phyloP scores from a whole-genome alignment of 108 stramenopile species.

The Seminavis robusta region DNA sequence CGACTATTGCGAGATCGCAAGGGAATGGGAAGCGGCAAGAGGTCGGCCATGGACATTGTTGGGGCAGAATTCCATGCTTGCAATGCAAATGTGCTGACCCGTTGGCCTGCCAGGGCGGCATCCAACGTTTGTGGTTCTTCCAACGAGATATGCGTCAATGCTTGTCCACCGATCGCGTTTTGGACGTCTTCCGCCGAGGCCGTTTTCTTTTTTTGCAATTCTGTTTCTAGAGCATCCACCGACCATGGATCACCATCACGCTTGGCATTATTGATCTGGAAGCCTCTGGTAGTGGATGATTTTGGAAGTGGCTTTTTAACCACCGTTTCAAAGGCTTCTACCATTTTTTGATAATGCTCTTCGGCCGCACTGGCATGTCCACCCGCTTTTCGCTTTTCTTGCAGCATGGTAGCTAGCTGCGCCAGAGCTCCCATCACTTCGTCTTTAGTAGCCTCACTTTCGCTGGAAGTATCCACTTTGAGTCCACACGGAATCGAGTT shows the following conservation, averaged over 20 bases:
- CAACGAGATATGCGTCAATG: slow-evolving; percentile 8
- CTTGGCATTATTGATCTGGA: slow-evolving; percentile 11
- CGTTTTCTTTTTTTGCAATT: slow-evolving; percentile 32
- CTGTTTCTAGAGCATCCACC: slow-evolving; percentile 52
- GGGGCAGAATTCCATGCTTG: slow-evolving; percentile 7
- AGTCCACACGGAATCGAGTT: slow-evolving; percentile 12
- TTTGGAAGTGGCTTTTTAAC: slow-evolving; percentile 18
- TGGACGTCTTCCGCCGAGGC: neutral
- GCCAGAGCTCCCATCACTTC: slow-evolving; percentile 15
- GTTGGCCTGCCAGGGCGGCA: slow-evolving; percentile 6
- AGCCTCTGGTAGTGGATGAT: slow-evolving; percentile 1
- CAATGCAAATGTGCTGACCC: slow-evolving; percentile 11
- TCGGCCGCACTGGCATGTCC: slow-evolving; percentile 7
- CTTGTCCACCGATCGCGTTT: slow-evolving; percentile 18
- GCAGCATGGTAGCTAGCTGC: slow-evolving; percentile 20
- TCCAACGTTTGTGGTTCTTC: slow-evolving; percentile 10
- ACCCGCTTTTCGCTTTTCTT: slow-evolving; percentile 11
- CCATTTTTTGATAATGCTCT: slow-evolving; percentile 25
- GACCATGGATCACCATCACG: slow-evolving; percentile 67
- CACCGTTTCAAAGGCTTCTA: slow-evolving; percentile 19
- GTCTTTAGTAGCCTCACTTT: too few species aligned
- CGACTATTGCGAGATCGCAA: slow-evolving; percentile 58
- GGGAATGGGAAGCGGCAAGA: slow-evolving; percentile 65
- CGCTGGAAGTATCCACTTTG: too few species aligned
- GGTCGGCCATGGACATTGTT: neutral